phyloP scores from a whole-genome alignment of 140 eudicot species.

The Flaveria floridana region DNA sequence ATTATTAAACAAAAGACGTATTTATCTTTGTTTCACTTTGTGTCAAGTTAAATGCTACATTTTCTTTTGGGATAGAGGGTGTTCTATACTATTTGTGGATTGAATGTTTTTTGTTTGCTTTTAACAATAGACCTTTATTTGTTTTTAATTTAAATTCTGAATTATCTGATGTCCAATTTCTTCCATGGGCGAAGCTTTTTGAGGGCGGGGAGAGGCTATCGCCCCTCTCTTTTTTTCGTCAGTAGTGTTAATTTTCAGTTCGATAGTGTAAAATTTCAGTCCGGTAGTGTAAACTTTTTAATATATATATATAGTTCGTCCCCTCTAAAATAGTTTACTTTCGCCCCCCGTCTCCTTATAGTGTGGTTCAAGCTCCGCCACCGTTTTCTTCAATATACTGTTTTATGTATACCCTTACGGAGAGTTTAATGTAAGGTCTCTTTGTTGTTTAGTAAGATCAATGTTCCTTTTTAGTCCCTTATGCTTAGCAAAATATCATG shows the following conservation, averaged over 20 bases:
- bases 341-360: too few species aligned
- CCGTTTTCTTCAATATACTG: background rate
- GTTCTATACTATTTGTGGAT: background rate
- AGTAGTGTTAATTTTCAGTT: too few species aligned
- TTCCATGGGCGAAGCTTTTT: too few species aligned
- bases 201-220: too few species aligned
- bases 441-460: background rate
- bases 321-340: too few species aligned
- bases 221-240: too few species aligned
- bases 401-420: background rate
- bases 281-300: too few species aligned
- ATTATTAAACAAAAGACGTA: background rate
- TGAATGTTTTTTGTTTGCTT: background rate
- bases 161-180: too few species aligned
- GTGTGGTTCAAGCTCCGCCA: too few species aligned
- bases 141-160: background rate
- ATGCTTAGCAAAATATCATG: background rate
- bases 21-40: background rate
- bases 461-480: background rate
- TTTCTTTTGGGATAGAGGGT: background rate
- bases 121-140: background rate
- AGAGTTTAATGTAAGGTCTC: conserved; percentile 7
- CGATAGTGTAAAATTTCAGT: too few species aligned
- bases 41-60: background rate
- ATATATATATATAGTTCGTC: too few species aligned